Evolutionary conservation across 345 rosid species (phyloP), one percentile per base, ranked within the genome.

Genomic region (Salix exigua): DNA sequence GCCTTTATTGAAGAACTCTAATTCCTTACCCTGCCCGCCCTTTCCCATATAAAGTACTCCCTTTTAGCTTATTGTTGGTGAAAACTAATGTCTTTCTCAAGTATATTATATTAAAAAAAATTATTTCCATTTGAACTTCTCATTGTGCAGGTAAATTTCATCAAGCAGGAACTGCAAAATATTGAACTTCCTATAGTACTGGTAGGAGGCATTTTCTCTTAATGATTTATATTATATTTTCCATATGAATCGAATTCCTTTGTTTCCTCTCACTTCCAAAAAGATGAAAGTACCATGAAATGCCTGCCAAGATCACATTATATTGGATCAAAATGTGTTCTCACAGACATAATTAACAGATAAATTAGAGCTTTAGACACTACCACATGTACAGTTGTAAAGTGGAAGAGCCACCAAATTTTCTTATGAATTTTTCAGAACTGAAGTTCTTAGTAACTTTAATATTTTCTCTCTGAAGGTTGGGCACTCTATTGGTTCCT

Each of bases 401-500:
- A 21, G 10, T 25, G 7, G 28, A 12, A 69, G 33, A 69, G 23
- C 9, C 28, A 30, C 1, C 55, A 30, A 12, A 8, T 40, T 61
- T 12, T 19, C 60, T 58, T 58, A 26, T 60, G n/a, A 28, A 28
- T 40, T 62, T 77, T 42, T 65, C 53, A 44, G 53, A 66, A 26
- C 51, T 38, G 23, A 78, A 78, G 55, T 72, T 44, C 1, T 44
- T 18, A 17, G 66, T 55, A 68, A 30, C 79, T 85, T 25, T 74
- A 61, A 62, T 77, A 17, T 33, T 19, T 30, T 66, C 72, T 75
- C 48, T 80, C 68, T 74, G 79, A 77, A 92, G 97, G 93, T 92
- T 85, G 97, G 91, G 61, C 97, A 95, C 75, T 95, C 97, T 62
- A 90, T 92, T 66, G 99, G 99, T 71, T 82, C 96, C 13, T 88